Conservation (phyloP, 495 filamentous ascomycete genomes). For the Letharia columbiana region DNA sequence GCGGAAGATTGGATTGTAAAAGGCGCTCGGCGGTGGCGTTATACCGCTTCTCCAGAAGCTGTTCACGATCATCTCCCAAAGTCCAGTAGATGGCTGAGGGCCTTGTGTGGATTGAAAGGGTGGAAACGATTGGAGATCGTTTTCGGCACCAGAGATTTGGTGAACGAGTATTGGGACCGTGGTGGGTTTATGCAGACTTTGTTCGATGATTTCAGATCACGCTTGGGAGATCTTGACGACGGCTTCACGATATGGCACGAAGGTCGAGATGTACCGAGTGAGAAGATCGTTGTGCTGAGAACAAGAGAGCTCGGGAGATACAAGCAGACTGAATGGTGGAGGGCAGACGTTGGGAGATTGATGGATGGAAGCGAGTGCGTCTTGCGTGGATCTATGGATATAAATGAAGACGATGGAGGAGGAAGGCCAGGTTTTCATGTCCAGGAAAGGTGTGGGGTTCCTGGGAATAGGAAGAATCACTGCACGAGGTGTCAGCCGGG, state of each 20-base stretch:
- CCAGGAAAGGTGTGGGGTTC: neutral
- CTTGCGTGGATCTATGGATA: neutral
- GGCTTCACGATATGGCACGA: neutral
- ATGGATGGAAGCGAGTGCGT: neutral
- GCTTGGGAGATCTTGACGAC: neutral
- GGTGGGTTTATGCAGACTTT: neutral
- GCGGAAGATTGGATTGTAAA: neutral
- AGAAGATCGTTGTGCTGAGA: neutral
- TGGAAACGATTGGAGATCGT: neutral
- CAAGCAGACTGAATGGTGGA: neutral
- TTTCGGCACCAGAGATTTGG: neutral
- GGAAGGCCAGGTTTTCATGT: neutral
- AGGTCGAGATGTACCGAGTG: neutral
- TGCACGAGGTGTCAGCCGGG: neutral
- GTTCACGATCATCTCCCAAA: neutral
- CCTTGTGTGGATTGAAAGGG: constrained; percentile 1
- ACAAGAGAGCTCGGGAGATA: neutral
- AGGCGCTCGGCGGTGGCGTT: neutral
- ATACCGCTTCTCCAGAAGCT: neutral
- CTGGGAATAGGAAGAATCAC: neutral
- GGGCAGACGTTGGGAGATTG: neutral
- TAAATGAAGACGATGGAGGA: neutral
- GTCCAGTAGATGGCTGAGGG: neutral
- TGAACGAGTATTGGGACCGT: neutral
- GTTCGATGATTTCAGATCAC: neutral